Evolutionary conservation across 108 stramenopile species (phyloP).

Genomic region (Cyclostephanos invisitatus): DNA sequence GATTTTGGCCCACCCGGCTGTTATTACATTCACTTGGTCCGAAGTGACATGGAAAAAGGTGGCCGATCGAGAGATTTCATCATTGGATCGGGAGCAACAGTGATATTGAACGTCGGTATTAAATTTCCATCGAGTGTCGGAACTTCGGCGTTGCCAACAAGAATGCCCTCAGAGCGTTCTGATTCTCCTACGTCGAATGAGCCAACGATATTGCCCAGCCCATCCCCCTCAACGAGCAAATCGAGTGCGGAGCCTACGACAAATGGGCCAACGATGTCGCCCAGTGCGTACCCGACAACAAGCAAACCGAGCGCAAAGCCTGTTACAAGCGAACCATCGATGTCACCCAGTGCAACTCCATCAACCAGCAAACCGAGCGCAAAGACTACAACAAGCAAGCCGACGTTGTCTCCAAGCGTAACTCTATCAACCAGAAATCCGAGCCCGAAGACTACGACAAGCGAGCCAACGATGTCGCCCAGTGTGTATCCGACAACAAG

Average conservation of each 20-base stretch:
- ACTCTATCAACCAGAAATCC: neutral
- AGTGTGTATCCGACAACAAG: neutral
- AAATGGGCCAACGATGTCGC: neutral
- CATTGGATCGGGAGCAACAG: neutral
- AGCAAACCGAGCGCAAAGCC: neutral
- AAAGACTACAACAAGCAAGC: neutral
- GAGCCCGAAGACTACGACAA: neutral
- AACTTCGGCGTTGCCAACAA: neutral
- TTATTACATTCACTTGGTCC: neutral
- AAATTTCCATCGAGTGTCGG: neutral
- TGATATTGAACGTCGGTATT: conserved; percentile 1
- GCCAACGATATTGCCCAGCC: no score
- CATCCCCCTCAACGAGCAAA: no score
- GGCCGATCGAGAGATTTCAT: neutral
- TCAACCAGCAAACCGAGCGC: neutral
- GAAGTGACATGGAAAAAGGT: neutral
- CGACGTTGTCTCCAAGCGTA: neutral
- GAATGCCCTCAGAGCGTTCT: neutral
- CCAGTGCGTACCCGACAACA: neutral
- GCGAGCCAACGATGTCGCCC: neutral
- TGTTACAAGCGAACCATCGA: neutral
- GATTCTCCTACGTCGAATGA: neutral
- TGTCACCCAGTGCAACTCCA: neutral
- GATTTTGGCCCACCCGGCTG: conserved; percentile 5
- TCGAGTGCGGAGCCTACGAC: neutral